Percentiles rank a stretch among this genome's conserved stretches.
These are phyloP conservation scores for Aspergillus pseudoviridinutans DNA, from an alignment of 2,329 filamentous ascomycete species.

Conservation along the genomic window DNA sequence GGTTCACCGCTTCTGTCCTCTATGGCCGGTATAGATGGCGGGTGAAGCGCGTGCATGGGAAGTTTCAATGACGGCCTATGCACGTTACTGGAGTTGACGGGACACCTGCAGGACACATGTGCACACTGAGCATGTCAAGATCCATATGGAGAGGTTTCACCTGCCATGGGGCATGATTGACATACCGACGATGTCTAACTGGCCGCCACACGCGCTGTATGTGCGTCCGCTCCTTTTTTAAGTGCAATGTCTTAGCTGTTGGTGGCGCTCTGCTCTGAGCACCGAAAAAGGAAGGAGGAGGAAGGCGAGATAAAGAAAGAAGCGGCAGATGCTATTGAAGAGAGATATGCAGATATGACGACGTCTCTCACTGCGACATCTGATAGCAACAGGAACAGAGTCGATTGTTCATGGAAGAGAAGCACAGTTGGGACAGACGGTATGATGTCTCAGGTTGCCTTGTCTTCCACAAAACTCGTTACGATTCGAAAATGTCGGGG, in stretches of 20 bases:
- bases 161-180: slow-evolving; percentile 6
- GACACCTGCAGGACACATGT: slow-evolving; percentile 25
- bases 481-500: slow-evolving; percentile 9
- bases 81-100: slow-evolving; percentile 19
- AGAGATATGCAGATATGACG: background rate
- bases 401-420: background rate
- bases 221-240: background rate
- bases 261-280: background rate
- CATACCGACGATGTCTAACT: slow-evolving; percentile 4
- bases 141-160: slow-evolving; percentile 22
- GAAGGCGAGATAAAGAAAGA: background rate
- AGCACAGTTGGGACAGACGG: background rate
- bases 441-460: slow-evolving; percentile 8
- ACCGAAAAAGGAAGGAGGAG: background rate
- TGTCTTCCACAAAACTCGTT: background rate
- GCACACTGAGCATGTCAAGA: slow-evolving; percentile 13
- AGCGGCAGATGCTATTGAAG: background rate
- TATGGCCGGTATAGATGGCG: slow-evolving; percentile 6
- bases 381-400: background rate
- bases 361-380: background rate
- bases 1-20: slow-evolving; percentile 25
- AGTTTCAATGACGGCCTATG: slow-evolving; percentile 10
- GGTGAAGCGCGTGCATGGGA: slow-evolving; percentile 5
- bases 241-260: slow-evolving; percentile 5
- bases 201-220: background rate